A percentile compares a stretch with the other conserved stretches of the same genome.
Evolutionary conservation across 116 monocot genomes (phyloP).

Genomic region (Phalaenopsis hybrid): DNA sequence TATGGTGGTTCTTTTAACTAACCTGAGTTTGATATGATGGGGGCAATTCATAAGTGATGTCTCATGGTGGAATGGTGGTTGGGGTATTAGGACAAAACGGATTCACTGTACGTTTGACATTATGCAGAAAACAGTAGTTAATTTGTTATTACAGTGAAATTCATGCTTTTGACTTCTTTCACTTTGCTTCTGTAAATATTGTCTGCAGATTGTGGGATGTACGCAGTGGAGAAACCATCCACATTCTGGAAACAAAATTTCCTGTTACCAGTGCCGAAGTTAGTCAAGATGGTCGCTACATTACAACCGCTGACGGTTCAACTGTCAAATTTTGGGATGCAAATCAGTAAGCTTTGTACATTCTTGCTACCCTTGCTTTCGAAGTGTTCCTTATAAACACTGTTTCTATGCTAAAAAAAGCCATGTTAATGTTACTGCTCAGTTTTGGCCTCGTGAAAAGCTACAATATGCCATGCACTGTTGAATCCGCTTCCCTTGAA

Average conservation of each 20-base stretch:
- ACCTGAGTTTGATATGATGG: no score
- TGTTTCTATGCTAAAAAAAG: not conserved
- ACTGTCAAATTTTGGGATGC: constrained; percentile 95
- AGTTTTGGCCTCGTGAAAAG: constrained; percentile 55
- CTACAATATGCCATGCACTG: constrained; percentile 44
- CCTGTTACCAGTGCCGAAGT: constrained; percentile 92
- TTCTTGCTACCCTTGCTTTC: not conserved
- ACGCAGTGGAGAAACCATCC: constrained; percentile 69
- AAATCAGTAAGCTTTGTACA: constrained; percentile 57
- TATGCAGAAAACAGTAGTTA: no score
- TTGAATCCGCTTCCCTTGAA: constrained; percentile 55
- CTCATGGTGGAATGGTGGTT: no score
- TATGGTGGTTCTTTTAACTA: no score
- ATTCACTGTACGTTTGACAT: no score
- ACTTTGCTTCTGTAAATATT: no score
- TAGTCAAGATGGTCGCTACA: constrained; percentile 89
- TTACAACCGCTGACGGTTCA: constrained; percentile 92
- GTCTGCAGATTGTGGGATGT: constrained; percentile 79
- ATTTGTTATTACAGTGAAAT: no score
- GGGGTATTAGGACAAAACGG: no score
- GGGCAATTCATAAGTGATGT: no score
- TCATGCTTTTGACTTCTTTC: no score
- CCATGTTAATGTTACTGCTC: not conserved
- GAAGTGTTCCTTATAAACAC: not conserved
- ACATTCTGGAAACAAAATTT: constrained; percentile 74